Evolutionary conservation across 2,329 filamentous ascomycete genomes (phyloP).

Genomic region (Paracorniculantispora psalliotae): DNA sequence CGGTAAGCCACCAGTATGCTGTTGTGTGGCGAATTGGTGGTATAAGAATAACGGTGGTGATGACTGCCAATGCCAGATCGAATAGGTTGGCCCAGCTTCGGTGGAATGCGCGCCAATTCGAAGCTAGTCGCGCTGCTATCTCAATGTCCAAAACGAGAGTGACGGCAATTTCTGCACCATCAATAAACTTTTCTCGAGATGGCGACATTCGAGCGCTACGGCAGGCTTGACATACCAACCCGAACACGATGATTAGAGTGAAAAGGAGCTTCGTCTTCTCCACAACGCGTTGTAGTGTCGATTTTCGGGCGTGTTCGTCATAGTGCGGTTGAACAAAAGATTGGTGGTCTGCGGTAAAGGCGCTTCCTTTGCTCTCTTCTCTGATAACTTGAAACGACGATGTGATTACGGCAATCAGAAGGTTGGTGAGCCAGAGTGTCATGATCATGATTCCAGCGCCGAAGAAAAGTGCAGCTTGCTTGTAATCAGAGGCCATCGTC

Average conservation of each 20-base stretch:
- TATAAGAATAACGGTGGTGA: constrained; percentile 80
- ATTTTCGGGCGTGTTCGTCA: constrained; percentile 36
- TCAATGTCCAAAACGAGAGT: constrained; percentile 77
- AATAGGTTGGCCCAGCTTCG: constrained; percentile 68
- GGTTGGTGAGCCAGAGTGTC: constrained; percentile 93
- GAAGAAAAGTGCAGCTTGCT: constrained; percentile 75
- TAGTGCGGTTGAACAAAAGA: constrained; percentile 29
- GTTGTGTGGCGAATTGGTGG: constrained; percentile 71
- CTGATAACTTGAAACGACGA: constrained; percentile 97
- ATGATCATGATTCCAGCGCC: constrained; percentile 77
- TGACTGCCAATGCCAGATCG: constrained; percentile 73
- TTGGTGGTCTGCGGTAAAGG: constrained; percentile 74
- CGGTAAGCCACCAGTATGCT: constrained; percentile 80
- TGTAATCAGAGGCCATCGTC: constrained; percentile 85
- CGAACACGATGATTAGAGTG: constrained; percentile 74
- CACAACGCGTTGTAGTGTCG: constrained; percentile 64
- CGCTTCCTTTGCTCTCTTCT: constrained; percentile 90
- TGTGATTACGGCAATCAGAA: constrained; percentile 93
- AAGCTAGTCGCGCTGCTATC: constrained; percentile 71
- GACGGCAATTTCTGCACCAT: constrained; percentile 66
- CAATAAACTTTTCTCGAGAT: constrained; percentile 58
- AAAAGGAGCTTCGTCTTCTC: constrained; percentile 71
- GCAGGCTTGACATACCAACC: constrained; percentile 71
- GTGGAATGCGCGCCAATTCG: constrained; percentile 79
- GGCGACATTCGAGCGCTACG: constrained; percentile 72